These are phyloP conservation scores for Pythium dissotocum DNA, from an alignment of 352 stramenopile species.

Conservation along the genomic window DNA sequence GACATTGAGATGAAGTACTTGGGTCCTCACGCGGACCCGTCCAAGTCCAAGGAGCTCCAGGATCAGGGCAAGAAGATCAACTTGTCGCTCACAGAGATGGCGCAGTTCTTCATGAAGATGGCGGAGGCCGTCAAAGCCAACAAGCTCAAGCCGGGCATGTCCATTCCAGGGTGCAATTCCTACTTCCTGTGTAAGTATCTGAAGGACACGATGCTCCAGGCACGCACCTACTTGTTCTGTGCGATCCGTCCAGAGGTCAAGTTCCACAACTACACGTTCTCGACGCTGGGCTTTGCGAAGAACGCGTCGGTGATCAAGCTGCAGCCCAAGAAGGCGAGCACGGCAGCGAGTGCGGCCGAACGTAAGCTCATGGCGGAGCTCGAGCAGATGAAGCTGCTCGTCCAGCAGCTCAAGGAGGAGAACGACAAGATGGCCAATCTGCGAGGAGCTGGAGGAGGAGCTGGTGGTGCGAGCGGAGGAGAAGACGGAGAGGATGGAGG, in stretches of 20 bases:
- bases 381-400: conserved; percentile 92
- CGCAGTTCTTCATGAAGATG: conserved; percentile 98
- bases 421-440: conserved; percentile 79
- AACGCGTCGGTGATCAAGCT: conserved; percentile 95
- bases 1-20: conserved; percentile 93
- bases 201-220: conserved; percentile 95
- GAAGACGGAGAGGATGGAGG: conserved; percentile 32
- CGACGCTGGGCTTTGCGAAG: conserved; percentile 93
- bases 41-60: conserved; percentile 94
- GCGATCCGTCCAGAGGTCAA: conserved; percentile 93
- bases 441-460: conserved; percentile 31
- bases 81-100: conserved; percentile 94
- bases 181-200: conserved; percentile 97
- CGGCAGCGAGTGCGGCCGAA: conserved; percentile 88
- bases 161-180: conserved; percentile 93
- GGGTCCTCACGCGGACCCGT: conserved; percentile 85
- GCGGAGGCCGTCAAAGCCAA: conserved; percentile 93
- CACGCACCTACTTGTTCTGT: conserved; percentile 92
- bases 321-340: conserved; percentile 93
- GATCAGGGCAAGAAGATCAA: conserved; percentile 97
- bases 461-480: conserved; percentile 17
- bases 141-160: conserved; percentile 92
- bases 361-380: conserved; percentile 94
- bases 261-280: conserved; percentile 93
- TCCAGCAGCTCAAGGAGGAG: conserved; percentile 79